Evolutionary conservation across 225 moss, liverwort and hornwort species (phyloP).

Genomic region (Ulota crispa): DNA sequence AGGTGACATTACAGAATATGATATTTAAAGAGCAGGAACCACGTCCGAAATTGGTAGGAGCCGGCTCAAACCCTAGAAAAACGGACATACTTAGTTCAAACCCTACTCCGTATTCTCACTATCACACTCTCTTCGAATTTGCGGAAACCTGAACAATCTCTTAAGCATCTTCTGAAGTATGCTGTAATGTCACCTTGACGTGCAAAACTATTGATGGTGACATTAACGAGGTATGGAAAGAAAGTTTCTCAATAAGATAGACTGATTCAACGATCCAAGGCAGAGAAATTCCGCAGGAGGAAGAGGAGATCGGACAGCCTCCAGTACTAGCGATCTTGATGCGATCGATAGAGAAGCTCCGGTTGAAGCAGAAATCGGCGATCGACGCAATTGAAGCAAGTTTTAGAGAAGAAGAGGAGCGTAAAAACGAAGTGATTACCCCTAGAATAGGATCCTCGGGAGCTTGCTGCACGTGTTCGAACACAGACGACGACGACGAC

Average conservation of each 20-base stretch:
- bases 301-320: neutral
- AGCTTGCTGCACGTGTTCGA: constrained; percentile 72
- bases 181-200: neutral
- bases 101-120: neutral
- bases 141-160: neutral
- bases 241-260: neutral
- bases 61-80: neutral
- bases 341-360: neutral
- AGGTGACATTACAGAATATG: neutral
- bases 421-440: constrained; percentile 25
- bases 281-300: neutral
- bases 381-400: neutral
- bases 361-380: neutral
- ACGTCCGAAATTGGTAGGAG: neutral
- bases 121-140: neutral
- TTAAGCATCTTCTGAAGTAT: neutral
- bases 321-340: neutral
- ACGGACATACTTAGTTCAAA: neutral
- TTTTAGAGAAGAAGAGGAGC: neutral
- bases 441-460: constrained; percentile 89
- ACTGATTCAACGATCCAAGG: too few relatives aligned
- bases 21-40: neutral
- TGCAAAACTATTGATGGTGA: neutral
- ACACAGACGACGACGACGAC: constrained; percentile 42
- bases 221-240: neutral